A percentile compares a stretch with the other conserved stretches of the same genome.
Conservation (phyloP, 305 asterid genomes). For the Fraxinus albicans region DNA sequence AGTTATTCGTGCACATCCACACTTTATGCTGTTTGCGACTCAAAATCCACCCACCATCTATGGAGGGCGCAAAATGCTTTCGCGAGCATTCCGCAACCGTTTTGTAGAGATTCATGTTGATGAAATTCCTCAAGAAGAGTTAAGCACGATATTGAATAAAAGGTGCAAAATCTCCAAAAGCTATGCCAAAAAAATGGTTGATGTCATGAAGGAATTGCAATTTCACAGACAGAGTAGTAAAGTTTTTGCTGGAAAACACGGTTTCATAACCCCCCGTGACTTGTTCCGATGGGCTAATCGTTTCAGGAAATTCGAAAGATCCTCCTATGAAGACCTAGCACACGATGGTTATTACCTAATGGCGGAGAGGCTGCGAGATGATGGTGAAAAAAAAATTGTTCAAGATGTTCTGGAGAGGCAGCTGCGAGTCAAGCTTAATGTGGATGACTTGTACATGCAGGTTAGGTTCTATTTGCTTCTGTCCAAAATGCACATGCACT, state of each 20-base stretch:
- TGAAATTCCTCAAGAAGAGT: slow-evolving; percentile 91
- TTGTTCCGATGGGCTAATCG: slow-evolving; percentile 98
- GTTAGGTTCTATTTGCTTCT: slow-evolving; percentile 63
- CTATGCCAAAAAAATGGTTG: slow-evolving; percentile 81
- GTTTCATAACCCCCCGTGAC: slow-evolving; percentile 97
- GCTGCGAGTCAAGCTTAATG: slow-evolving; percentile 51
- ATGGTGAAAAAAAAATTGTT: slow-evolving; percentile 67
- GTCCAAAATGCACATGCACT: not conserved
- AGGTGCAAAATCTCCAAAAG: slow-evolving; percentile 68
- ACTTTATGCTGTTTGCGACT: slow-evolving; percentile 96
- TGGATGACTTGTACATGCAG: slow-evolving; percentile 66
- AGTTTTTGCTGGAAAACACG: slow-evolving; percentile 97
- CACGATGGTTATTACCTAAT: slow-evolving; percentile 86
- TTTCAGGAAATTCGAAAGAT: slow-evolving; percentile 45
- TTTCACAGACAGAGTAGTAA: slow-evolving; percentile 86
- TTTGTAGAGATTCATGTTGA: slow-evolving; percentile 98
- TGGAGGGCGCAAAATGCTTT: slow-evolving; percentile 96
- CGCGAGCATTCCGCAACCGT: slow-evolving; percentile 99
- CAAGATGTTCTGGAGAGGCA: slow-evolving; percentile 69
- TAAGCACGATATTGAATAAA: slow-evolving; percentile 67
- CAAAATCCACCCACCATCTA: slow-evolving; percentile 95
- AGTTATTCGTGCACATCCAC: slow-evolving; percentile 77
- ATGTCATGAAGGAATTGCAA: slow-evolving; percentile 94
- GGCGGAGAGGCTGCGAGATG: slow-evolving; percentile 95
- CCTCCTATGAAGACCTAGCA: slow-evolving; percentile 77